phyloP scores from a whole-genome alignment of 2,329 filamentous ascomycete genomes.

The Aspergillus felis region DNA sequence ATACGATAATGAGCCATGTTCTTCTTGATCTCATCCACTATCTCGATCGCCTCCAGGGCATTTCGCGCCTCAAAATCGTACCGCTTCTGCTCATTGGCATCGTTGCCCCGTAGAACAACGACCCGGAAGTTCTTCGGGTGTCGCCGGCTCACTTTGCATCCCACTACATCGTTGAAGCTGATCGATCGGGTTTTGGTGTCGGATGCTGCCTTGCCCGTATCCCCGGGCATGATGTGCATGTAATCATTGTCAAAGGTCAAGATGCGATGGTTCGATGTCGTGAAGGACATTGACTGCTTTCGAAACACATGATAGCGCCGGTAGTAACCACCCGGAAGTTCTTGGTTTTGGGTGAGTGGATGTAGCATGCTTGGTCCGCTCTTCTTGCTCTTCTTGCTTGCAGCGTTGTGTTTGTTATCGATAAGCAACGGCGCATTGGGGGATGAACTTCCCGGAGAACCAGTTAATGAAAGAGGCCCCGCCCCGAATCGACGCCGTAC shows the following conservation, averaged over 20 bases:
- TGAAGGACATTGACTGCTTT: conserved; percentile 63
- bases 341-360: conserved; percentile 46
- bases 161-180: conserved; percentile 60
- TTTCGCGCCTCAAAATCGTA: conserved; percentile 64
- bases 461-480: conserved; percentile 53
- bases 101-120: conserved; percentile 57
- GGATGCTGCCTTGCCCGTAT: conserved; percentile 51
- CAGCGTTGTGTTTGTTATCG: conserved; percentile 23
- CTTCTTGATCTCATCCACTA: conserved; percentile 61
- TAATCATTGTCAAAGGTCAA: conserved; percentile 63
- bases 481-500: conserved; percentile 60
- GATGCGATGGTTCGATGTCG: conserved; percentile 57
- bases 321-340: conserved; percentile 49
- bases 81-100: conserved; percentile 61
- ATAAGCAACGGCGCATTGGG: conserved; percentile 63
- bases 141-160: conserved; percentile 61
- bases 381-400: conserved; percentile 35
- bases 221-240: conserved; percentile 60
- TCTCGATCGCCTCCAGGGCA: conserved; percentile 55
- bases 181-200: conserved; percentile 58
- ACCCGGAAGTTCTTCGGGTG: conserved; percentile 63
- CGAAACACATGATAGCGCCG: conserved; percentile 62
- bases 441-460: conserved; percentile 58
- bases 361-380: conserved; percentile 40
- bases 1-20: conserved; percentile 49